A percentile compares a stretch with the other conserved stretches of the same genome.
Evolutionary conservation across 495 filamentous ascomycete genomes (phyloP).

Genomic region (Aspergillus taichungensis): DNA sequence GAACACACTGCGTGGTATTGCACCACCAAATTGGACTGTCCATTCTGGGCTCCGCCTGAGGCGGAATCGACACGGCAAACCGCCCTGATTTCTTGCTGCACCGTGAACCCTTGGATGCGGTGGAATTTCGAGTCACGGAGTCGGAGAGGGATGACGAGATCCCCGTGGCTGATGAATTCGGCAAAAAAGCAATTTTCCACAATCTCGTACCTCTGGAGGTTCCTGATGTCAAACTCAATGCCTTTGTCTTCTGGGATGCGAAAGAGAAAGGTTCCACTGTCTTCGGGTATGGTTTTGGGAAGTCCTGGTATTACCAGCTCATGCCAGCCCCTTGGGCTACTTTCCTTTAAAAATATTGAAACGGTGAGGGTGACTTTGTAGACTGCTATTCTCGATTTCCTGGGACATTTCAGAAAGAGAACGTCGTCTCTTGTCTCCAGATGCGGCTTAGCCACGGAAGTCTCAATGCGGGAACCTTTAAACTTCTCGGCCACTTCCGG

Average conservation of each 20-base stretch:
- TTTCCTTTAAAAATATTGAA: constrained; percentile 9
- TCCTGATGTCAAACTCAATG: constrained; percentile 27
- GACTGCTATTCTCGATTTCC: constrained; percentile 3
- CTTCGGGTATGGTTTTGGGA: constrained; percentile 14
- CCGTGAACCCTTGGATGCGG: constrained; percentile 22
- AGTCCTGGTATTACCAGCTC: constrained; percentile 24
- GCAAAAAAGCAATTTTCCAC: constrained; percentile 28
- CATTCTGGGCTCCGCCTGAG: background rate
- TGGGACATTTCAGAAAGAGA: constrained; percentile 14
- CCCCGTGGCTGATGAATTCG: constrained; percentile 17
- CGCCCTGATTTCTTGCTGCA: constrained; percentile 22
- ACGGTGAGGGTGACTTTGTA: constrained; percentile 19
- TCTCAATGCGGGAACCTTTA: background rate
- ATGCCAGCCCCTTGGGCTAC: constrained; percentile 20
- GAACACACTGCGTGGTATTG: constrained; percentile 26
- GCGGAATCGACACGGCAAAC: background rate
- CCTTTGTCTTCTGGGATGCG: constrained; percentile 18
- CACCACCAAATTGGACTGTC: constrained; percentile 1
- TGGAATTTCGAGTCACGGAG: constrained; percentile 19
- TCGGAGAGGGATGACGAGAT: constrained; percentile 23
- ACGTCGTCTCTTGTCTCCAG: constrained; percentile 14
- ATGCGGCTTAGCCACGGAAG: constrained; percentile 3
- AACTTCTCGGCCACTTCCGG: too few species aligned
- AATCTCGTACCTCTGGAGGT: constrained; percentile 17
- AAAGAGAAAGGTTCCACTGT: constrained; percentile 25